Percentiles rank a stretch among this genome's conserved stretches.
Conservation (phyloP, 2,329 filamentous ascomycete species). For the Pseudogymnoascus sp. region DNA sequence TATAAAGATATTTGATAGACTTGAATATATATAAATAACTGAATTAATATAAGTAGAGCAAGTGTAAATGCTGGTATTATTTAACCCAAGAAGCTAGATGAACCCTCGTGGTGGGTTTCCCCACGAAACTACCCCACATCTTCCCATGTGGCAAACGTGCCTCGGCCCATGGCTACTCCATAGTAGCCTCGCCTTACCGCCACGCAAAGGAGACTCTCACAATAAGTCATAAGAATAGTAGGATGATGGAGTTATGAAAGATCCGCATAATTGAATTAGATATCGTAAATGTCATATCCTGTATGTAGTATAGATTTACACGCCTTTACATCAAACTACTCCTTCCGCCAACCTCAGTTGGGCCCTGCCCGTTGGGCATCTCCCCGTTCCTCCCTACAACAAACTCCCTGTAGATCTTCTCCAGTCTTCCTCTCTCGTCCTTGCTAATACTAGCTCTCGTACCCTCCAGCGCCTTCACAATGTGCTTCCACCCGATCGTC, state of each 20-base stretch:
- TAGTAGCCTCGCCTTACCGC: neutral
- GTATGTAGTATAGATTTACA: conserved; percentile 4
- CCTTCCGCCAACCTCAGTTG: conserved; percentile 83
- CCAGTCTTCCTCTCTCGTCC: conserved; percentile 65
- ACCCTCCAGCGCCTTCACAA: conserved; percentile 65
- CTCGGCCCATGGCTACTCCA: neutral
- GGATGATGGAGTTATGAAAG: neutral
- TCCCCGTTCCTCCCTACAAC: conserved; percentile 87
- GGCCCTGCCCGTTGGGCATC: conserved; percentile 87
- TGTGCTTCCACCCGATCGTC: conserved; percentile 74
- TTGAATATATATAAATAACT: neutral
- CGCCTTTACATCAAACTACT: conserved; percentile 74
- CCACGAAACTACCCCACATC: neutral
- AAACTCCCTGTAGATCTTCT: conserved; percentile 85
- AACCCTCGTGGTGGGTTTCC: neutral
- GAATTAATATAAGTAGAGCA: neutral
- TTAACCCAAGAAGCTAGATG: neutral
- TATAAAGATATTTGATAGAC: neutral
- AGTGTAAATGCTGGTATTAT: neutral
- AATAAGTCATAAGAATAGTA: neutral
- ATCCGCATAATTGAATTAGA: conserved; percentile 1
- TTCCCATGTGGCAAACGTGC: neutral
- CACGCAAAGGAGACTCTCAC: neutral
- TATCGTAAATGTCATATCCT: conserved; percentile 5
- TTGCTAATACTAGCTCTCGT: conserved; percentile 77